A percentile compares a stretch with the other conserved stretches of the same genome.
These are phyloP conservation scores for Lasiodiplodia gonubiensis DNA, from an alignment of 2,329 filamentous ascomycete genomes.

Conservation along the genomic window DNA sequence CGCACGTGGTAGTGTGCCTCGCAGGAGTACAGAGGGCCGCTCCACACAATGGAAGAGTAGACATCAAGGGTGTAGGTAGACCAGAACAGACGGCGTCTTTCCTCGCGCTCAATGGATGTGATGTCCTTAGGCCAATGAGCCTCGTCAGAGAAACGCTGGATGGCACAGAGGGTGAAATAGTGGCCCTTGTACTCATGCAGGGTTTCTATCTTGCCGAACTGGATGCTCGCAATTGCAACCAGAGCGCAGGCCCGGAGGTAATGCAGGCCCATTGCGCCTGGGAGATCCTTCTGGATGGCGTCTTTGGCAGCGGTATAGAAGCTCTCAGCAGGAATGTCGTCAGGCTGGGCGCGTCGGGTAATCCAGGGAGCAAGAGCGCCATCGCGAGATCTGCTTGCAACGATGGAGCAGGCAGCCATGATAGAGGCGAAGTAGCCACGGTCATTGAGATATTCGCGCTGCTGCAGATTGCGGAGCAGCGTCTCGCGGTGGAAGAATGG, in stretches of 20 bases:
- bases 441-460: slow-evolving; percentile 52
- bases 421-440: slow-evolving; percentile 55
- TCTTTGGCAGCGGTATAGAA: slow-evolving; percentile 54
- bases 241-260: slow-evolving; percentile 56
- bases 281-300: slow-evolving; percentile 47
- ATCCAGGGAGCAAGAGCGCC: slow-evolving; percentile 52
- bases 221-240: slow-evolving; percentile 58
- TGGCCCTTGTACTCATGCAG: slow-evolving; percentile 60
- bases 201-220: slow-evolving; percentile 55
- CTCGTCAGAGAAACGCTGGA: slow-evolving; percentile 61
- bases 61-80: slow-evolving; percentile 64
- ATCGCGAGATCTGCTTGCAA: slow-evolving; percentile 57
- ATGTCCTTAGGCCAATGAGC: slow-evolving; percentile 57
- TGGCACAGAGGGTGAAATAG: slow-evolving; percentile 57
- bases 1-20: slow-evolving; percentile 55
- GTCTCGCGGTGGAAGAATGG: slow-evolving; percentile 59
- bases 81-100: slow-evolving; percentile 60
- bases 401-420: slow-evolving; percentile 60
- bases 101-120: slow-evolving; percentile 54
- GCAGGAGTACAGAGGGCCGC: slow-evolving; percentile 52
- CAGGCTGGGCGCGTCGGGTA: slow-evolving; percentile 41
- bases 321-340: slow-evolving; percentile 47
- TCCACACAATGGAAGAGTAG: slow-evolving; percentile 60
- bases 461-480: slow-evolving; percentile 48
- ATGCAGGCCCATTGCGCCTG: slow-evolving; percentile 43